A percentile compares a stretch with the other conserved stretches of the same genome.
Conservation (phyloP, 768 basidiomycete genomes). For the Suillus hirtellus region DNA sequence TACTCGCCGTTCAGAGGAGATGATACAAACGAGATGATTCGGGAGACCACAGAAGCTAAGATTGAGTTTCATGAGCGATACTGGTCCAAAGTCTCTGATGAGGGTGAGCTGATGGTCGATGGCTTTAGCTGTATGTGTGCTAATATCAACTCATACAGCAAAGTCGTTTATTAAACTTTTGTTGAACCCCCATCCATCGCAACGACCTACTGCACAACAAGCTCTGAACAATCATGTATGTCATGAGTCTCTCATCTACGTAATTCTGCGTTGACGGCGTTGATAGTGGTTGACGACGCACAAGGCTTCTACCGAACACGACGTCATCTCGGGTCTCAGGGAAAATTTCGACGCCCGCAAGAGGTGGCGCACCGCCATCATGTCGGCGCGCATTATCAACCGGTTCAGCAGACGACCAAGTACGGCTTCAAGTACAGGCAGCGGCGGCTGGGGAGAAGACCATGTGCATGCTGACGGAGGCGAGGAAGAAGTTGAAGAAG, state of each 20-base stretch:
- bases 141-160: constrained; percentile 44
- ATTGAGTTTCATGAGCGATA: constrained; percentile 93
- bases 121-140: constrained; percentile 1
- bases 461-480: constrained; percentile 26
- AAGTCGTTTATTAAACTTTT: constrained; percentile 80
- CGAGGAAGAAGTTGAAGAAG: constrained; percentile 38
- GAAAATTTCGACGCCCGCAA: constrained; percentile 80
- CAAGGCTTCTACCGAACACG: constrained; percentile 66
- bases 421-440: constrained; percentile 29
- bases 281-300: constrained; percentile 74
- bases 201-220: constrained; percentile 72
- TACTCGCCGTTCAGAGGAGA: constrained; percentile 94
- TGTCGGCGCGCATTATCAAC: constrained; percentile 42
- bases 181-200: constrained; percentile 66
- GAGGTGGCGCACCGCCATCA: constrained; percentile 73
- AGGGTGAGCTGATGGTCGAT: constrained; percentile 47
- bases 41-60: constrained; percentile 82
- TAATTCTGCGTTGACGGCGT: constrained; percentile 1
- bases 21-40: constrained; percentile 69
- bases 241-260: constrained; percentile 8
- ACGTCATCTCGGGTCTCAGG: constrained; percentile 70
- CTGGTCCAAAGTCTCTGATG: constrained; percentile 85
- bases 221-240: constrained; percentile 69
- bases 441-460: constrained; percentile 40
- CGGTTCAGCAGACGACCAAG: constrained; percentile 26